Percentiles rank a stretch among this genome's conserved stretches.
Evolutionary conservation across 1,284 basidiomycete genomes (phyloP).

Genomic region (Ustilago vetiveriae): DNA sequence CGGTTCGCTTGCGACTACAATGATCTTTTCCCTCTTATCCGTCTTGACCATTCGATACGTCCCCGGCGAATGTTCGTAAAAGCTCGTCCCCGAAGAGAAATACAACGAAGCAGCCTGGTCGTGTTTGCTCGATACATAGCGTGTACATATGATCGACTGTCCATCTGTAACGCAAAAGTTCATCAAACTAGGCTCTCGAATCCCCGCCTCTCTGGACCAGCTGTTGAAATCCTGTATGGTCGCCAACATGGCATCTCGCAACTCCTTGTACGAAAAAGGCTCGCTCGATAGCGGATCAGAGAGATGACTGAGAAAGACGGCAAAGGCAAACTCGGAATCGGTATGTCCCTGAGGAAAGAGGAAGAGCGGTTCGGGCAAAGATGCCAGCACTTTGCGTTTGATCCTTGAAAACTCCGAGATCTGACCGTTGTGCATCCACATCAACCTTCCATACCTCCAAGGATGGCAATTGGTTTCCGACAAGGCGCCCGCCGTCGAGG

Average conservation of each 20-base stretch:
- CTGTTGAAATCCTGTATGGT: slow-evolving; percentile 60
- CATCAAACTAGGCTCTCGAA: slow-evolving; percentile 79
- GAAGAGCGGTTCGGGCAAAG: slow-evolving; percentile 57
- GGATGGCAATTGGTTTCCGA: slow-evolving; percentile 65
- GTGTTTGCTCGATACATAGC: slow-evolving; percentile 89
- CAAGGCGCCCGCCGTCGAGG: slow-evolving; percentile 58
- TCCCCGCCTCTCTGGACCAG: slow-evolving; percentile 54
- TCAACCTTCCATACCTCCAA: slow-evolving; percentile 60
- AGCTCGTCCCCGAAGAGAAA: slow-evolving; percentile 90
- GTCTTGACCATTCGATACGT: slow-evolving; percentile 75
- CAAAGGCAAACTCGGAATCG: slow-evolving; percentile 62
- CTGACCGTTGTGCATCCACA: slow-evolving; percentile 67
- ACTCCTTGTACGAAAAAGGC: slow-evolving; percentile 46
- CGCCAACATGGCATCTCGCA: slow-evolving; percentile 55
- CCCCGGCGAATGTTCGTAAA: slow-evolving; percentile 78
- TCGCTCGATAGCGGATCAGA: slow-evolving; percentile 34
- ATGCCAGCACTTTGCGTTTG: slow-evolving; percentile 54
- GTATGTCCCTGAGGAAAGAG: slow-evolving; percentile 62
- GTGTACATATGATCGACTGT: slow-evolving; percentile 87
- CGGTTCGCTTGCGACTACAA: slow-evolving; percentile 75
- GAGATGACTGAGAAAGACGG: slow-evolving; percentile 59
- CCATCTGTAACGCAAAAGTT: slow-evolving; percentile 98
- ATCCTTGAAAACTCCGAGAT: slow-evolving; percentile 57
- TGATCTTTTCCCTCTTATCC: slow-evolving; percentile 89
- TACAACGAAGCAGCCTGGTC: slow-evolving; percentile 95